Evolutionary conservation across 768 basidiomycete species (phyloP), one percentile per base, ranked within the genome.

Genomic region (Pleurotus platypus): DNA sequence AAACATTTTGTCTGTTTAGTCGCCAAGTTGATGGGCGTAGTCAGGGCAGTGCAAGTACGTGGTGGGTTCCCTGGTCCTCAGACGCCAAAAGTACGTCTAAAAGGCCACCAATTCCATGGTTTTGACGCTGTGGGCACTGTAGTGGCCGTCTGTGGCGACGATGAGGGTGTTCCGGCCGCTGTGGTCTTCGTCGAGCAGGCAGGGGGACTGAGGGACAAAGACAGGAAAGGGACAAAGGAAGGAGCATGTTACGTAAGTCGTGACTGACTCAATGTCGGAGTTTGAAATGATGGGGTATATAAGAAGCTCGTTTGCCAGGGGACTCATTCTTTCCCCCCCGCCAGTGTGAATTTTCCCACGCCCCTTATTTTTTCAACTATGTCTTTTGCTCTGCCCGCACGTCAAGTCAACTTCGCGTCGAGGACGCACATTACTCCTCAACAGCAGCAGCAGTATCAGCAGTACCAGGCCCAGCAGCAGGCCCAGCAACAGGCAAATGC

Each of bases 321-420:
- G 26, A 67, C 62, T 38, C 51, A 64, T 64, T 69, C 72, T 66
- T 64, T 63, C 63, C 72, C 68, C 70, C 70, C 65, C 62, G 64
- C 64, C 40, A 47, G 26, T 63, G 62, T 35, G 49, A 62, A 70
- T 64, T 66, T 78, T 80, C 77, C 73, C 78, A 77, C 74, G 76
- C 70, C 61, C 40, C 51, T 60, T 60, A 69, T 70, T 67, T 66
- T 66, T 69, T 65, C 63, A 59, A 60, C 57, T 55, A 82, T 80
- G 78, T 79, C 78, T 63, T 87, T 86, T 66, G 84, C 86, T 35
- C 78, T 91, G 55, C 88, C 89, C 60, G 82, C 89, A 59, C 89
- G 89, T 64, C 89, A 87, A 64, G 81, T 91, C 62, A 90, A 83
- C 54, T 89, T 91, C 66, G 87, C 85, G 56, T 42, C 49, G 30